Evolutionary conservation across 805 yeast species (phyloP).

Genomic region (Candida verbasci): DNA sequence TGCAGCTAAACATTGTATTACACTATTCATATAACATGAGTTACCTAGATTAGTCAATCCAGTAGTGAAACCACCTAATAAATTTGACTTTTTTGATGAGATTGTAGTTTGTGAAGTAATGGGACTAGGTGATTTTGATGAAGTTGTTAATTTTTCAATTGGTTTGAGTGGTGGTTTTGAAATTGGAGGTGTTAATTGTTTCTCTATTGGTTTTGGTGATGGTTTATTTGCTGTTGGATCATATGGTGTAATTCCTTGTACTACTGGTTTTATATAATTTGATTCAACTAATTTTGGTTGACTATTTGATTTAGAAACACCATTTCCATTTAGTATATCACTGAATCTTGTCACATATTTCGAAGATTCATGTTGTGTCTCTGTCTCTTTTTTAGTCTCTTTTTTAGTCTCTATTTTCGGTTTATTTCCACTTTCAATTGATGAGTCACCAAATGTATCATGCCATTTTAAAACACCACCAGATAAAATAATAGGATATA

Average conservation of each 20-base stretch:
- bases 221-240: background rate
- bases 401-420: constrained; percentile 16
- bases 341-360: constrained; percentile 28
- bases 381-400: background rate
- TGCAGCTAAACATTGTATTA: constrained; percentile 80
- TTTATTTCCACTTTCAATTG: constrained; percentile 11
- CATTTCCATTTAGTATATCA: constrained; percentile 24
- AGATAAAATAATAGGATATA: constrained; percentile 28
- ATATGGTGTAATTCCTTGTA: constrained; percentile 1
- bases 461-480: constrained; percentile 38
- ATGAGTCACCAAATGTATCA: constrained; percentile 23
- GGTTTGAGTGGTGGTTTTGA: background rate
- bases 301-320: constrained; percentile 5
- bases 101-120: constrained; percentile 3
- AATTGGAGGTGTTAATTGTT: background rate
- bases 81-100: constrained; percentile 11
- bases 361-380: constrained; percentile 1
- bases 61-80: constrained; percentile 44
- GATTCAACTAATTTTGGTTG: background rate
- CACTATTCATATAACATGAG: constrained; percentile 89
- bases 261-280: constrained; percentile 2
- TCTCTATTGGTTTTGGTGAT: background rate
- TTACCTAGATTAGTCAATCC: constrained; percentile 84
- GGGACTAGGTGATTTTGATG: constrained; percentile 3
- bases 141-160: background rate